phyloP scores from a whole-genome alignment of 345 rosid species.

The Hirschfeldia incana region DNA sequence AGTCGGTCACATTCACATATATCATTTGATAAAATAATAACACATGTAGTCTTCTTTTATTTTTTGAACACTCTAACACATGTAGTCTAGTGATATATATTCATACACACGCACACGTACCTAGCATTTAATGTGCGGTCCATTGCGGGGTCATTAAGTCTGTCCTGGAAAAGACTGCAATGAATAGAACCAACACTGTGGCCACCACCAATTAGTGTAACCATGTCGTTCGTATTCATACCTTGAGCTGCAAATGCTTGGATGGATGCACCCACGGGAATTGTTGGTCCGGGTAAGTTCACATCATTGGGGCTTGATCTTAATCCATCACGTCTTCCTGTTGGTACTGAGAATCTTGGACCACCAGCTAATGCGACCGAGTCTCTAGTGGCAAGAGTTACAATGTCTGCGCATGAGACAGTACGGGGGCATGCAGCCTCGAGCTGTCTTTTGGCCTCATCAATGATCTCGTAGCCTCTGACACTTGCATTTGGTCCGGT shows the following conservation, averaged over 20 bases:
- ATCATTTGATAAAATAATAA: neutral
- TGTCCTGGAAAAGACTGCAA: constrained; percentile 56
- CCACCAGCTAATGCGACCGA: constrained; percentile 58
- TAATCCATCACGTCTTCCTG: constrained; percentile 66
- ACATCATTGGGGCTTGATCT: constrained; percentile 47
- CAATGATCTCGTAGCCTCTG: constrained; percentile 40
- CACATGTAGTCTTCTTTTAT: neutral
- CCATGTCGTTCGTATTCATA: constrained; percentile 55
- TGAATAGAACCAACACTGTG: constrained; percentile 72
- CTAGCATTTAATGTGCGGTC: constrained; percentile 44
- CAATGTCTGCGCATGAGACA: constrained; percentile 41
- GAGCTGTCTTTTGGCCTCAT: constrained; percentile 38
- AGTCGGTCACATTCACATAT: neutral
- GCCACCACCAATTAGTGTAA: constrained; percentile 62
- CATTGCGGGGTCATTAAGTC: constrained; percentile 59
- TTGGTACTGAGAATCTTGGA: constrained; percentile 50
- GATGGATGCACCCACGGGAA: constrained; percentile 43
- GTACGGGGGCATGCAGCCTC: constrained; percentile 33
- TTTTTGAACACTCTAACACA: neutral
- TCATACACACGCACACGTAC: constrained; percentile 2
- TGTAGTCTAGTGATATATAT: neutral
- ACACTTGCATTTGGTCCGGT: constrained; percentile 41
- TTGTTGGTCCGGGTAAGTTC: constrained; percentile 64
- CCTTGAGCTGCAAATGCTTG: constrained; percentile 47
- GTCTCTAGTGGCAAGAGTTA: constrained; percentile 66